Conservation (phyloP, 371 early-diverging fungal species). For the Rhizopus arrhizus region DNA sequence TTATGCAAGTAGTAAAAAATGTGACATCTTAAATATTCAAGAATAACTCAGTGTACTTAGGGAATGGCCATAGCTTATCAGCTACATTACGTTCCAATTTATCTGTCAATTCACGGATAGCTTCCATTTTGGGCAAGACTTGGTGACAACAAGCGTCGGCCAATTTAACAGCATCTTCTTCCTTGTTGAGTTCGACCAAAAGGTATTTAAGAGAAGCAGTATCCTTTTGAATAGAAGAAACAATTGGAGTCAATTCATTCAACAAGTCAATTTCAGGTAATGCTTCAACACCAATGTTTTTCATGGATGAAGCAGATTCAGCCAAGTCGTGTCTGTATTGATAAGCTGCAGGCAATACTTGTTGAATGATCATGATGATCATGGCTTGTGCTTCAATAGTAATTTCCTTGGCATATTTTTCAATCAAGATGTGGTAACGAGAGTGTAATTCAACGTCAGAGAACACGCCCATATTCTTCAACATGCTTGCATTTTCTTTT, state of each 20-base stretch:
- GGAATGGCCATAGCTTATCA: constrained; percentile 94
- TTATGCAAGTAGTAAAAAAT: background rate
- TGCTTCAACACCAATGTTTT: constrained; percentile 58
- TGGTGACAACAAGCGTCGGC: constrained; percentile 63
- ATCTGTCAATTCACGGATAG: constrained; percentile 76
- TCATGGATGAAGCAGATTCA: constrained; percentile 72
- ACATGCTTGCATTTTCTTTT: constrained; percentile 73
- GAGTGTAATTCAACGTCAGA: constrained; percentile 85
- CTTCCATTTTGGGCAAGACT: constrained; percentile 74
- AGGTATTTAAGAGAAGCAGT: constrained; percentile 58
- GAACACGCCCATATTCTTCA: constrained; percentile 82
- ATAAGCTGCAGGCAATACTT: constrained; percentile 87
- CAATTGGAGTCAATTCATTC: constrained; percentile 67
- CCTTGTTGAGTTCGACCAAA: constrained; percentile 59
- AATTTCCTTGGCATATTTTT: constrained; percentile 95
- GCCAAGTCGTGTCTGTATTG: constrained; percentile 87
- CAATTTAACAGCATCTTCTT: constrained; percentile 65
- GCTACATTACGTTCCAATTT: constrained; percentile 76
- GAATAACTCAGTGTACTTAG: constrained; percentile 94
- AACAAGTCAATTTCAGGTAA: constrained; percentile 75
- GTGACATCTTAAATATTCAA: constrained; percentile 61
- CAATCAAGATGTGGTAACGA: constrained; percentile 91
- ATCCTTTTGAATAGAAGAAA: constrained; percentile 59
- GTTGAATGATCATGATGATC: constrained; percentile 74
- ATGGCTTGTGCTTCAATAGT: constrained; percentile 95